phyloP scores from a whole-genome alignment of 2,329 filamentous ascomycete genomes.

The Cadophora gregata region DNA sequence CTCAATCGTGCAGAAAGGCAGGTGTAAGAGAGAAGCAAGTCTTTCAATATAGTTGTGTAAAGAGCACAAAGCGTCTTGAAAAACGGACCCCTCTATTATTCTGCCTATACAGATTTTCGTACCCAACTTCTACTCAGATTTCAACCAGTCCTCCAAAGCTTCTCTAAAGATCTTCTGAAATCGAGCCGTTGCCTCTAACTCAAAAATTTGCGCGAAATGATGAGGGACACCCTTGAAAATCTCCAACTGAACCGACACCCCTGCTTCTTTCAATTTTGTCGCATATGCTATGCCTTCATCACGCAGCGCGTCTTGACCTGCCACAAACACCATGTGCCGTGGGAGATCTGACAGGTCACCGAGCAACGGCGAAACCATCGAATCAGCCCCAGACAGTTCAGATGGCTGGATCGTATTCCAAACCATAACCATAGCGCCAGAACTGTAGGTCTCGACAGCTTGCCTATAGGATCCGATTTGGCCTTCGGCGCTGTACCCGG shows the following conservation, averaged over 20 bases:
- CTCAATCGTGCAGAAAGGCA: too few relatives aligned
- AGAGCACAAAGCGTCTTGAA: too few relatives aligned
- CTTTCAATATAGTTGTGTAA: too few relatives aligned
- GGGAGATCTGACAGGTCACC: slow-evolving; percentile 1
- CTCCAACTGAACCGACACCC: background rate
- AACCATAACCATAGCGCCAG: slow-evolving; percentile 3
- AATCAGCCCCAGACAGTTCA: background rate
- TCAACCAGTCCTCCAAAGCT: background rate
- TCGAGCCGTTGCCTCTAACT: background rate
- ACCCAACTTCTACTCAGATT: background rate
- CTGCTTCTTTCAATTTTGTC: background rate
- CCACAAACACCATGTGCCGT: background rate
- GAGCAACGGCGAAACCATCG: background rate
- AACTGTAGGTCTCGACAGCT: background rate
- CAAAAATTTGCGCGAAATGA: background rate
- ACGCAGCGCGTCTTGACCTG: slow-evolving; percentile 16
- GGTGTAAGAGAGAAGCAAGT: too few relatives aligned
- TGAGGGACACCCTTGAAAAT: slow-evolving; percentile 1
- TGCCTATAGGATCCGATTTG: background rate
- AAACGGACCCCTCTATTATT: too few relatives aligned
- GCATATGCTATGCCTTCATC: slow-evolving; percentile 21
- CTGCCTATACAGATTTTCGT: too few relatives aligned
- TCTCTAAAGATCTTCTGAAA: background rate
- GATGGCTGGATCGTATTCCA: slow-evolving; percentile 3
- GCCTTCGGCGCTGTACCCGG: background rate